A percentile compares a stretch with the other conserved stretches of the same genome.
These are phyloP conservation scores for Diaporthe humulicola DNA, from an alignment of 2,329 filamentous ascomycete genomes.

Conservation along the genomic window DNA sequence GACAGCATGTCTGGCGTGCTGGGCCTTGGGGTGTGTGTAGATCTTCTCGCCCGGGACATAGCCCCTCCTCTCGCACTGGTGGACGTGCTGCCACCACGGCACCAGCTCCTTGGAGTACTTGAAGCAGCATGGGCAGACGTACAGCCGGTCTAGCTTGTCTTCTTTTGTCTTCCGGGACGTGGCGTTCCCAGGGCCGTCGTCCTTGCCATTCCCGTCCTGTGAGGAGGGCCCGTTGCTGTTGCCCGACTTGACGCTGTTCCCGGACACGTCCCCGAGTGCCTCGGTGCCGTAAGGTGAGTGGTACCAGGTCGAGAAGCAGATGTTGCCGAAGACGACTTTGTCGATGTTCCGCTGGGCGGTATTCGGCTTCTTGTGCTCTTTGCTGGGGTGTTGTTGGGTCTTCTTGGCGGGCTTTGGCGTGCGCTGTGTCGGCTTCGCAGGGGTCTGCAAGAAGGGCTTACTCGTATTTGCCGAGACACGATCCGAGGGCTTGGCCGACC, in stretches of 20 bases:
- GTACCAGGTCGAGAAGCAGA: slow-evolving; percentile 92
- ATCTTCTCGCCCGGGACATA: slow-evolving; percentile 77
- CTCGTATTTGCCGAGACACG: slow-evolving; percentile 38
- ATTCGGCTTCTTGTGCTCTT: slow-evolving; percentile 47
- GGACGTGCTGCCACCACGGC: slow-evolving; percentile 70
- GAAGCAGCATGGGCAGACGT: slow-evolving; percentile 94
- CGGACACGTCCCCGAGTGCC: slow-evolving; percentile 64
- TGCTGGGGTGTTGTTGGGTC: slow-evolving; percentile 42
- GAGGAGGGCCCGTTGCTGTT: slow-evolving; percentile 50
- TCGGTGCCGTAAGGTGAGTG: slow-evolving; percentile 90
- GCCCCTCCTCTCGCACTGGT: slow-evolving; percentile 65
- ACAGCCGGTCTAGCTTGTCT: slow-evolving; percentile 75
- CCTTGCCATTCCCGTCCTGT: slow-evolving; percentile 45
- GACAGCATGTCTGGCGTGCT: slow-evolving; percentile 54
- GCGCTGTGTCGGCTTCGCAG: slow-evolving; percentile 20
- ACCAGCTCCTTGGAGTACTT: slow-evolving; percentile 82
- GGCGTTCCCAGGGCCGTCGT: slow-evolving; percentile 43
- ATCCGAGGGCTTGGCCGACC: slow-evolving; percentile 35
- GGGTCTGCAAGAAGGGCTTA: slow-evolving; percentile 33
- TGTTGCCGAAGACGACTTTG: slow-evolving; percentile 86
- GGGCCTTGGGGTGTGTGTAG: slow-evolving; percentile 72
- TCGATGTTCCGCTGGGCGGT: slow-evolving; percentile 81
- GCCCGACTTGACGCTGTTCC: slow-evolving; percentile 45
- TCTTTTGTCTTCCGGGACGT: slow-evolving; percentile 37
- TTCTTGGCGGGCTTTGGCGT: slow-evolving; percentile 32